Conservation (phyloP, 164 flowering plant genomes). For the Cinnamomum chago region DNA sequence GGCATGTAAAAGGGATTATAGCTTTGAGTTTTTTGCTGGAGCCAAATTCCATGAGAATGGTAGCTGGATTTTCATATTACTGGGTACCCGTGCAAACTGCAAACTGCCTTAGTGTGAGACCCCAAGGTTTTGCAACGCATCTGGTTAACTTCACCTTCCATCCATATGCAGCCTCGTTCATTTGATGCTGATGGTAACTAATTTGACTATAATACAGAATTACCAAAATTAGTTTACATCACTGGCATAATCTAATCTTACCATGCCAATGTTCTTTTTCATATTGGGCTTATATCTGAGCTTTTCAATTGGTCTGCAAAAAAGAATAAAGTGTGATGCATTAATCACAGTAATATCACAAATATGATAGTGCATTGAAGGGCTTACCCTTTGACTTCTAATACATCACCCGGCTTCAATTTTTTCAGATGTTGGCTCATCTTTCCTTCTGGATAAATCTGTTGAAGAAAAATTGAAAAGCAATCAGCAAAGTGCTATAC, state of each 20-base stretch:
- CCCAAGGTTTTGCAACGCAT: neutral
- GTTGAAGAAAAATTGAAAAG: conserved; percentile 11
- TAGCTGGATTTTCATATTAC: too few relatives aligned
- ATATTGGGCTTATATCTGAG: conserved; percentile 89
- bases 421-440: conserved; percentile 94
- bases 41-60: too few relatives aligned
- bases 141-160: neutral
- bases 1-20: too few relatives aligned
- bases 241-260: conserved; percentile 27
- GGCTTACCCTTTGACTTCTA: conserved; percentile 96
- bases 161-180: neutral
- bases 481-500: too few relatives aligned
- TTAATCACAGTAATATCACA: neutral
- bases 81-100: neutral
- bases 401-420: conserved; percentile 84
- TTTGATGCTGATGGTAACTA: neutral
- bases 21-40: too few relatives aligned
- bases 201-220: neutral
- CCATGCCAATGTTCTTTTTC: conserved; percentile 99
- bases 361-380: neutral
- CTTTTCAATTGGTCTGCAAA: conserved; percentile 94
- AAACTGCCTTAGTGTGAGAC: neutral
- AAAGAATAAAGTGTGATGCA: neutral
- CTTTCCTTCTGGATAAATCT: conserved; percentile 98
- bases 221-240: neutral